Percentiles rank a stretch among this genome's conserved stretches.
These are phyloP conservation scores for Polytrichum commune DNA, from an alignment of 225 moss, liverwort and hornwort genomes.

Conservation along the genomic window DNA sequence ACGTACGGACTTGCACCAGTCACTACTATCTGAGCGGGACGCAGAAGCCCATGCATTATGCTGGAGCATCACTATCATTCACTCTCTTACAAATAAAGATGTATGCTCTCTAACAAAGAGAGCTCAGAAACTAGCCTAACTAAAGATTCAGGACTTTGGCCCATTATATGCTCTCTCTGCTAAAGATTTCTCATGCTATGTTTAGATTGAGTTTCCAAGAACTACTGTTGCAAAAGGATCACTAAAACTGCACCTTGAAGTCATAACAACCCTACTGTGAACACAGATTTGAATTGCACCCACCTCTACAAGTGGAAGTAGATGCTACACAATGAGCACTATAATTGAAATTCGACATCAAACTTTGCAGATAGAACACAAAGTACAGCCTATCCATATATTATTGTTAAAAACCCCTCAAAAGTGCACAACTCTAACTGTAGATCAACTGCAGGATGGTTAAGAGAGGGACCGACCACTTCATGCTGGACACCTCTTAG, in stretches of 20 bases:
- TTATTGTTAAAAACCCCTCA: background rate
- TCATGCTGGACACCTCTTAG: slow-evolving; percentile 52
- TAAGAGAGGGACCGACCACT: slow-evolving; percentile 32
- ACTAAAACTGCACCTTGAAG: background rate
- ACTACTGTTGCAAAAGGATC: background rate
- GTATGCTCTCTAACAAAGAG: background rate
- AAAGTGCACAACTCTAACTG: background rate
- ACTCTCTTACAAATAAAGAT: too few species aligned
- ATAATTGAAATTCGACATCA: background rate
- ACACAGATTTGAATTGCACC: background rate
- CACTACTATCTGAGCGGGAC: too few species aligned
- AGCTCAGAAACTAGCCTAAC: too few species aligned
- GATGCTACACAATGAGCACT: too few species aligned
- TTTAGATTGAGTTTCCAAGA: too few species aligned
- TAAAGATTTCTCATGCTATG: too few species aligned
- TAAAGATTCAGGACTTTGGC: too few species aligned
- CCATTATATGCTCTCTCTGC: too few species aligned
- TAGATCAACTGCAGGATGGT: background rate
- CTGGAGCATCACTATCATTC: too few species aligned
- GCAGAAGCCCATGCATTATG: too few species aligned
- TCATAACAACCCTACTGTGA: background rate
- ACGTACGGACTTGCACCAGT: too few species aligned
- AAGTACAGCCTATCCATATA: background rate
- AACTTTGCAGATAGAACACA: background rate
- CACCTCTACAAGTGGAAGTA: too few species aligned